phyloP scores from a whole-genome alignment of 2,329 filamentous ascomycete genomes.

The Colletotrichum gloeosporioides region DNA sequence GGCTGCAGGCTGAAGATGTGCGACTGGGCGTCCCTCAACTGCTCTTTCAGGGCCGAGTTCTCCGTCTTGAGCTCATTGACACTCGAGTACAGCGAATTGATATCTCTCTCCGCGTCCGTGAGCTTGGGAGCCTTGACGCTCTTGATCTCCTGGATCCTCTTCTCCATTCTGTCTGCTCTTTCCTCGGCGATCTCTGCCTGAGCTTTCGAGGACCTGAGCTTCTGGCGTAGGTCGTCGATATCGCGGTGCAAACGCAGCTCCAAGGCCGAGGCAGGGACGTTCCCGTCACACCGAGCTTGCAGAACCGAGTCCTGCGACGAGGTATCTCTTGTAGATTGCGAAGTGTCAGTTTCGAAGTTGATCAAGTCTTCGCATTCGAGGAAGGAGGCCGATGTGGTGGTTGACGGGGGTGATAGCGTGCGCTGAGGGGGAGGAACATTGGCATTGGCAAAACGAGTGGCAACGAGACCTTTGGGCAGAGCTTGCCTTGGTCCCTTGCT shows the following conservation, averaged over 20 bases:
- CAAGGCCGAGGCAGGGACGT: not conserved
- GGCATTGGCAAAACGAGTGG: slow-evolving; percentile 8
- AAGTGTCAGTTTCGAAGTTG: slow-evolving; percentile 3
- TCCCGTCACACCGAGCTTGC: not conserved
- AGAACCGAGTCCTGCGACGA: not conserved
- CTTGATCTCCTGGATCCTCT: slow-evolving; percentile 28
- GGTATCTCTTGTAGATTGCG: not conserved
- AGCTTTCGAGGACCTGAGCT: not conserved
- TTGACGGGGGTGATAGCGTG: not conserved
- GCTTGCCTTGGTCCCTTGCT: slow-evolving; percentile 12
- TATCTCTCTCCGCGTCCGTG: slow-evolving; percentile 28
- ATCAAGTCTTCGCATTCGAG: slow-evolving; percentile 1
- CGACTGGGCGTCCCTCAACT: slow-evolving; percentile 39
- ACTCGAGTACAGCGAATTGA: slow-evolving; percentile 24
- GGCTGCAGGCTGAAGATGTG: slow-evolving; percentile 48
- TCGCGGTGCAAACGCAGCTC: slow-evolving; percentile 22
- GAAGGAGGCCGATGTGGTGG: not conserved
- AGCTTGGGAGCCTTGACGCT: slow-evolving; percentile 26
- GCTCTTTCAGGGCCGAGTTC: slow-evolving; percentile 31
- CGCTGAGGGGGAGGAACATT: not conserved
- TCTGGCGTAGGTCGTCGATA: slow-evolving; percentile 23
- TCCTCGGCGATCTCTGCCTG: slow-evolving; percentile 33
- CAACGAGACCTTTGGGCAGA: slow-evolving; percentile 16
- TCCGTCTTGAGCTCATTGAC: slow-evolving; percentile 29
- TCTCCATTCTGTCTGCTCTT: slow-evolving; percentile 29